Percentiles rank a stretch among this genome's conserved stretches.
Conservation (phyloP, 2,329 filamentous ascomycete genomes). For the Fusarium poae region DNA sequence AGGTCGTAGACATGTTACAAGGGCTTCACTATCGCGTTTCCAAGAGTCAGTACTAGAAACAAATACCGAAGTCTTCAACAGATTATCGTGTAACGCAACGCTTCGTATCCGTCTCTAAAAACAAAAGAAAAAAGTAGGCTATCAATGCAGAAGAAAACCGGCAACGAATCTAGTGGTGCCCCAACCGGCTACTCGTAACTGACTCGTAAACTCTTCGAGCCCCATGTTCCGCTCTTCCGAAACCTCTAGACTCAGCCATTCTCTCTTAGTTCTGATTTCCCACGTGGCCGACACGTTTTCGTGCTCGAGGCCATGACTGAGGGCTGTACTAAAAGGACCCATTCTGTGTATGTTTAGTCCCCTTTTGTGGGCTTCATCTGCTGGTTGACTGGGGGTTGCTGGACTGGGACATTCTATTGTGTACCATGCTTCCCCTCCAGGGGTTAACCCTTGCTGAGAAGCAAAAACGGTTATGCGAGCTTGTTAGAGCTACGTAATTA, state of each 20-base stretch:
- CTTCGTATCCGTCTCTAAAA: not conserved
- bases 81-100: not conserved
- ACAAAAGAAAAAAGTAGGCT: not conserved
- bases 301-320: constrained; percentile 4
- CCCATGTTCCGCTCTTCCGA: not conserved
- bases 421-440: not conserved
- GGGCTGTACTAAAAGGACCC: not conserved
- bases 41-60: not conserved
- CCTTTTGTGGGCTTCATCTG: not conserved
- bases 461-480: not conserved
- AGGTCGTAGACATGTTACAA: not conserved
- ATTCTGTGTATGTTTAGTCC: not conserved
- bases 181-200: not conserved
- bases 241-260: not conserved
- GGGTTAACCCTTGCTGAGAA: not conserved
- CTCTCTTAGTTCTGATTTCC: not conserved
- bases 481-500: too few species aligned
- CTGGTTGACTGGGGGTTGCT: not conserved
- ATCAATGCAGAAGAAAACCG: not conserved
- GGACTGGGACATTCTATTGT: too few species aligned
- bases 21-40: not conserved
- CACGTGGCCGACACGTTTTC: constrained; percentile 31
- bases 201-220: constrained; percentile 16
- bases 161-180: not conserved
- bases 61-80: not conserved